These are phyloP conservation scores for Fusarium sarcochroum DNA, from an alignment of 2,329 filamentous ascomycete species.

Conservation along the genomic window DNA sequence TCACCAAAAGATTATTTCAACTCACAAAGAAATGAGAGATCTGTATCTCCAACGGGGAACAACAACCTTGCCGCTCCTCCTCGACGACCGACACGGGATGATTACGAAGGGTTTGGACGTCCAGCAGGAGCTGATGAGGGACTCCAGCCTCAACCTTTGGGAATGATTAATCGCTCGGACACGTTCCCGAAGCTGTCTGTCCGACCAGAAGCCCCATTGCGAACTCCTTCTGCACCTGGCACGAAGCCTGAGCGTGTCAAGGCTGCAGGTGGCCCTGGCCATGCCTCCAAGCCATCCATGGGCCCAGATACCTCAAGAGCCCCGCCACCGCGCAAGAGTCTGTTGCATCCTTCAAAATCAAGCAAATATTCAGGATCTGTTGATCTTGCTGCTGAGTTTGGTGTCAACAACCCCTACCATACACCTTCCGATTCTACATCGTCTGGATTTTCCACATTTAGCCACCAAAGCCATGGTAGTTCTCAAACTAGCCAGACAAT, in stretches of 20 bases:
- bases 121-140: constrained; percentile 56
- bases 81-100: constrained; percentile 63
- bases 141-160: constrained; percentile 56
- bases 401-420: constrained; percentile 74
- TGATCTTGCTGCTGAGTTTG: constrained; percentile 72
- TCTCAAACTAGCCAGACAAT: constrained; percentile 66
- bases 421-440: constrained; percentile 74
- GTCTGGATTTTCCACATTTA: constrained; percentile 74
- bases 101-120: constrained; percentile 71
- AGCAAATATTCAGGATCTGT: constrained; percentile 59
- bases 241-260: constrained; percentile 57
- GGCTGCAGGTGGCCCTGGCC: constrained; percentile 45
- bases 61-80: constrained; percentile 54
- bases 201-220: constrained; percentile 55
- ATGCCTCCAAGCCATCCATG: constrained; percentile 58
- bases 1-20: constrained; percentile 37
- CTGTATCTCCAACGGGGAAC: constrained; percentile 35
- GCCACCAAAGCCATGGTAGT: constrained; percentile 70
- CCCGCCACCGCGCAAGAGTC: constrained; percentile 67
- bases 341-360: constrained; percentile 60
- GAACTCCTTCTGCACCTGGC: constrained; percentile 65
- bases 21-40: constrained; percentile 20
- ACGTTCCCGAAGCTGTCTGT: constrained; percentile 65
- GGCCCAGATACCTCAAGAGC: constrained; percentile 65
- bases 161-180: constrained; percentile 62